These are phyloP conservation scores for Exserohilum turcica DNA, from an alignment of 2,329 filamentous ascomycete genomes.

Conservation along the genomic window DNA sequence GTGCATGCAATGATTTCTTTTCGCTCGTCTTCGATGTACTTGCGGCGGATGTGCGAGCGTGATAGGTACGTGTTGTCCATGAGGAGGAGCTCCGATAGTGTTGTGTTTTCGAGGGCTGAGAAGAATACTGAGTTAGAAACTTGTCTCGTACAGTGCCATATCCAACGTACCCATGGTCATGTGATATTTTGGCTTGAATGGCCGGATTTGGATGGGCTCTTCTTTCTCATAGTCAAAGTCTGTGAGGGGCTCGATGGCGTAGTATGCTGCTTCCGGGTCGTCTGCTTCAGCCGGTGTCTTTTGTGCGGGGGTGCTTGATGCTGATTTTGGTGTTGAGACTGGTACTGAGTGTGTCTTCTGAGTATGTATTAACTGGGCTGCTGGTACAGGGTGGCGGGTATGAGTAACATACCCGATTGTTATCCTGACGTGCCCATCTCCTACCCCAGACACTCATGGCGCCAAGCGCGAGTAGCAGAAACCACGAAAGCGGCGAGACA, in stretches of 20 bases:
- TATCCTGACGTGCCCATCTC: neutral
- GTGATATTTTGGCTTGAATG: slow-evolving; percentile 66
- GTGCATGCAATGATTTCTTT: slow-evolving; percentile 49
- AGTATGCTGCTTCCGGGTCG: slow-evolving; percentile 42
- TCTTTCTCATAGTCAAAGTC: slow-evolving; percentile 59
- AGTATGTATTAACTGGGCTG: neutral
- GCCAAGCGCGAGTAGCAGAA: neutral
- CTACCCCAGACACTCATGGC: neutral
- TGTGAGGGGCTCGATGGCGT: slow-evolving; percentile 52
- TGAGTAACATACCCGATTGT: neutral
- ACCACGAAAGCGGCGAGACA: neutral
- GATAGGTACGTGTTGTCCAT: slow-evolving; percentile 65
- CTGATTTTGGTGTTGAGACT: neutral
- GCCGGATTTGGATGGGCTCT: slow-evolving; percentile 59
- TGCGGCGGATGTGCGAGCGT: slow-evolving; percentile 57
- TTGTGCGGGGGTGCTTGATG: neutral
- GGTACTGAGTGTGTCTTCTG: neutral
- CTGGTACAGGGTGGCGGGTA: neutral
- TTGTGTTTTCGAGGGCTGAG: slow-evolving; percentile 60
- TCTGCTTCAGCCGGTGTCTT: neutral
- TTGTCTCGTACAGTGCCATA: neutral
- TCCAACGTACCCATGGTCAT: slow-evolving; percentile 65
- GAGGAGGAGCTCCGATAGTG: slow-evolving; percentile 60
- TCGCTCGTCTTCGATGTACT: slow-evolving; percentile 53
- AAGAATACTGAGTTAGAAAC: neutral